Conservation (phyloP, 2,329 filamentous ascomycete species). For the Hymenoscyphus repandus region DNA sequence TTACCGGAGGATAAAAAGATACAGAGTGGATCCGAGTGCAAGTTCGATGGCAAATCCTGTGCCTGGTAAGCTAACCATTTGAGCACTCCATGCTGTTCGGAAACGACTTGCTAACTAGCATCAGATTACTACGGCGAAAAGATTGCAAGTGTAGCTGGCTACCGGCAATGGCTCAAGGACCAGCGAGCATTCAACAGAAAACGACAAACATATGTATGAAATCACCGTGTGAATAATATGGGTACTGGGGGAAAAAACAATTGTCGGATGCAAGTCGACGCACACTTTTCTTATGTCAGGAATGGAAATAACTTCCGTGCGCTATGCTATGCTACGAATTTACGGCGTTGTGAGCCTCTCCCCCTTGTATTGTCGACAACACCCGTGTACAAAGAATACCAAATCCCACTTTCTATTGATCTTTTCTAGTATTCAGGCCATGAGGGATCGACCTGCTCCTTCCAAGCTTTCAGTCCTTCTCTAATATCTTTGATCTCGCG, state of each 20-base stretch:
- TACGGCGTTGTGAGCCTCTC: constrained; percentile 8
- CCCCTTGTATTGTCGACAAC: constrained; percentile 1
- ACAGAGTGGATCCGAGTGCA: constrained; percentile 83
- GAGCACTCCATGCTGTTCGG: constrained; percentile 33
- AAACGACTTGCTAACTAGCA: constrained; percentile 44
- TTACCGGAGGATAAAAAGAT: constrained; percentile 84
- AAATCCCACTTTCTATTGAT: constrained; percentile 4
- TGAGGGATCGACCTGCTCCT: constrained; percentile 54
- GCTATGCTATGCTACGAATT: constrained; percentile 3
- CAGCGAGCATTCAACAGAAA: constrained; percentile 96
- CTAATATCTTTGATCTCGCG: constrained; percentile 65
- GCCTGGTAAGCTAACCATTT: constrained; percentile 30
- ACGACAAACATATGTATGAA: constrained; percentile 33
- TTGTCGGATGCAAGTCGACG: neutral
- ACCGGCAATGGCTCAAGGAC: constrained; percentile 94
- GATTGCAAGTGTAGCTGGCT: constrained; percentile 87
- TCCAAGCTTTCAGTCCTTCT: constrained; percentile 71
- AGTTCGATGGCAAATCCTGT: constrained; percentile 86
- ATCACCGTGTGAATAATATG: constrained; percentile 1
- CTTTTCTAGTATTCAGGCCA: constrained; percentile 51
- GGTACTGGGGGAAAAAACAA: neutral
- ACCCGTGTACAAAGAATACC: constrained; percentile 6
- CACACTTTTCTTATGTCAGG: constrained; percentile 8
- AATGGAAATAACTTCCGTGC: constrained; percentile 1
- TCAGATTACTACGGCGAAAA: constrained; percentile 96